Base-by-base conservation (phyloP, 169 alveolate species). In the Theileria parva region DNA sequence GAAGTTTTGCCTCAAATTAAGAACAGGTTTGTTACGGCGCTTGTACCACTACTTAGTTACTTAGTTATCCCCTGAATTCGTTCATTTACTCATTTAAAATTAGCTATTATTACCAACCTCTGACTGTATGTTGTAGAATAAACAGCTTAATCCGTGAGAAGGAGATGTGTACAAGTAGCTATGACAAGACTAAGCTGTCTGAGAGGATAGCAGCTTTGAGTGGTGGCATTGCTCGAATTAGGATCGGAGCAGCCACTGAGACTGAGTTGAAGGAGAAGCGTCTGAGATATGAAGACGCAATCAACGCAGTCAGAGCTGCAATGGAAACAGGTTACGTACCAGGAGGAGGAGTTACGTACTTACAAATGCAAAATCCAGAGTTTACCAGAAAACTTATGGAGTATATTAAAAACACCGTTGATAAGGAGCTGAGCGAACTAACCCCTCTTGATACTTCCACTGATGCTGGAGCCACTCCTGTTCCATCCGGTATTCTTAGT, bases 291-390 rank as follows among this genome's bases (percentile, higher is more conserved):
- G 96, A 93, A 64, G 97, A 94, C 73, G 95, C 97, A 17, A 92
- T 93, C 21, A 93, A 93, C 77, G 97, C 97, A 28, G 96, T 93
- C 4, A 74, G 95, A 51, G 96, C 96, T 9, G 97, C 97, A 53
- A 89, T 93, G 61, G 97, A 94, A 68, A 92, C 94, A 19, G 97
- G 97, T 15, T 93, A 89, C 79, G 97, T 94, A 32, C 97, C 97
- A 15, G 97, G 97, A 13, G 97, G 97, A n/a, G 97, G 97, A 19
- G 97, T 94, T 15, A 88, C 97, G 6, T 93, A 92, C 71, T 83
- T 93, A 19, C 93, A 89, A 50, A 89, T 93, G 78, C 87, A 91
- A 30, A 91, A 87, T 21, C 92, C 92, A 1, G 91, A 81, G 19
- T 93, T 92, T 72, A 44, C 79, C 67, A 67, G 70, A 23, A 91